Base-by-base conservation (phyloP, 2,329 filamentous ascomycete genomes). In the Zymoseptoria tritici region DNA sequence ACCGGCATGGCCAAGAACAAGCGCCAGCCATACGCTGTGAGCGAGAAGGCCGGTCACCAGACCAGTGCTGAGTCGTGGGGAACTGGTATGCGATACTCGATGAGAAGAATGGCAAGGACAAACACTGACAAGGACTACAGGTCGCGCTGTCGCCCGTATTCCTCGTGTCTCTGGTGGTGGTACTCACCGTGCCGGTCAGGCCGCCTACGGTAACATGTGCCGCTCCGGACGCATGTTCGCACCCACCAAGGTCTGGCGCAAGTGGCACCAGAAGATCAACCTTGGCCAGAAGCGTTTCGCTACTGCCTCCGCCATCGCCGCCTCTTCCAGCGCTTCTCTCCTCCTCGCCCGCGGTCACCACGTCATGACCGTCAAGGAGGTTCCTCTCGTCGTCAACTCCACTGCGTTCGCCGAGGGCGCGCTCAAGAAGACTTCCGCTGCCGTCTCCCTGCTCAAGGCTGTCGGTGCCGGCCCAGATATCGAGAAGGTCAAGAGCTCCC, bases 181-280 rank as follows among this genome's bases (percentile, higher is more conserved):
- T 91, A 99, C 94, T 79, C 94, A 99, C 88, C 93, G 94, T 86
- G 94, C 94, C 77, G 94, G 94, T 85, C 94, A 99, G 85, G 94
- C 94, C 80, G 94, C 94, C 73, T 99, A 97, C 81, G 94, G 94
- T 91, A 99, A 99, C 90, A 91, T 93, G 91, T 99, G 94, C 85
- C 92, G 94, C 80, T 96, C 93, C 78, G 94, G 95, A 85, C 94
- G 94, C 83, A 99, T 99, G 94, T 99, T 99, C 83, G 94, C 94
- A 73, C 94, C 94, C 71, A 99, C 94, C 82, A 99, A 99, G 89
- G 89, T 96, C 83, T 99, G 94, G 95, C 87, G 94, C 80, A 97
- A 96, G 85, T 99, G 94, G 95, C 94, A 99, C 86, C 86, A 97
- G 85, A 97, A 97, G 91, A 86, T 99, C 87, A 96, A 96, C 86